Percentiles rank a stretch among this genome's conserved stretches.
Conservation (phyloP, 2,329 filamentous ascomycete genomes). For the Graphiopsis chlorocephala region DNA sequence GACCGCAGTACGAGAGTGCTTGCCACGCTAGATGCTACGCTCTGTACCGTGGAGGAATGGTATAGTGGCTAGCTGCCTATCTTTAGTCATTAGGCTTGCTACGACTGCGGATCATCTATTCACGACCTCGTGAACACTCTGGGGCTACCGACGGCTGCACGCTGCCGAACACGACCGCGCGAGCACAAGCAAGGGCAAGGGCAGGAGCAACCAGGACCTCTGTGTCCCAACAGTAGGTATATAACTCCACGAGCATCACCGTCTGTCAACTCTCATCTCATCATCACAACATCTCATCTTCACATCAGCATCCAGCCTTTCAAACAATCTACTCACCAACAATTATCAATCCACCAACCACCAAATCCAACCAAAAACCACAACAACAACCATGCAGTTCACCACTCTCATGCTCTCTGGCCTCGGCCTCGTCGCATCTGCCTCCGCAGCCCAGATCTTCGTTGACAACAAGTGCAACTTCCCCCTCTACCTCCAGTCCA, state of each 20-base stretch:
- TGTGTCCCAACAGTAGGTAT: neutral
- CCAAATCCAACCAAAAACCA: neutral
- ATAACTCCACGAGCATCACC: neutral
- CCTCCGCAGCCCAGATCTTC: conserved; percentile 8
- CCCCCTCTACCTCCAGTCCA: conserved; percentile 14
- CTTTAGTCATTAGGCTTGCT: conserved; percentile 5
- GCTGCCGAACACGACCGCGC: conserved; percentile 6
- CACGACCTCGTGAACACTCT: neutral
- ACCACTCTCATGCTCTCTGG: conserved; percentile 11
- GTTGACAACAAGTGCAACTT: conserved; percentile 16
- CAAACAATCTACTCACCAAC: neutral
- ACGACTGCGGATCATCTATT: neutral
- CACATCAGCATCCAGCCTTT: conserved; percentile 7
- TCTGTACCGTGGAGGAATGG: conserved; percentile 6
- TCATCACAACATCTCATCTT: conserved; percentile 7
- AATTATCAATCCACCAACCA: neutral
- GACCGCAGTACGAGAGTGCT: conserved; percentile 9
- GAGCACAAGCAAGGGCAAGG: conserved; percentile 10
- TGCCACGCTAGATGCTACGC: conserved; percentile 5
- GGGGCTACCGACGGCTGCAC: neutral
- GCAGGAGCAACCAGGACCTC: neutral
- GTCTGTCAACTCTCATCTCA: neutral
- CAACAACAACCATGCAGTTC: conserved; percentile 10
- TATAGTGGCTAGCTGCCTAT: conserved; percentile 9
- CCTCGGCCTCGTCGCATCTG: conserved; percentile 13